Evolutionary conservation across 495 filamentous ascomycete genomes (phyloP).

Genomic region (Parmelia sp.): DNA sequence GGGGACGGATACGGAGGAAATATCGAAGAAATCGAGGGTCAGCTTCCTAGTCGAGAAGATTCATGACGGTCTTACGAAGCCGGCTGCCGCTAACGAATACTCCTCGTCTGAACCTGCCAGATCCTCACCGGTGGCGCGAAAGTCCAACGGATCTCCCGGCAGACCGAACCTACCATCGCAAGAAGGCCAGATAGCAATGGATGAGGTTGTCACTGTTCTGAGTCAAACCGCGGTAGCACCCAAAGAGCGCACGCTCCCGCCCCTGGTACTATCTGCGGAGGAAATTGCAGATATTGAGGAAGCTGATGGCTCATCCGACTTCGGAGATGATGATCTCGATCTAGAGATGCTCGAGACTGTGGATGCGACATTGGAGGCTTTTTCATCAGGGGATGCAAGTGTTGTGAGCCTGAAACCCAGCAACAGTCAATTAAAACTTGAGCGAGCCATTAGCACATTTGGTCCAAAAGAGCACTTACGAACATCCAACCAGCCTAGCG

Average conservation of each 20-base stretch:
- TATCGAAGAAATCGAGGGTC: constrained; percentile 52
- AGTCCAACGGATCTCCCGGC: constrained; percentile 21
- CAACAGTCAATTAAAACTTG: not conserved
- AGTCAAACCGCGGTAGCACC: constrained; percentile 16
- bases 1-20: constrained; percentile 43
- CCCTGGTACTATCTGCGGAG: constrained; percentile 1
- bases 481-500: not conserved
- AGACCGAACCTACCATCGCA: not conserved
- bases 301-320: constrained; percentile 44
- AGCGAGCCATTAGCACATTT: not conserved
- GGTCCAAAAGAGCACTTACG: not conserved
- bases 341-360: constrained; percentile 47
- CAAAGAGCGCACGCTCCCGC: not conserved
- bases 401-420: not conserved
- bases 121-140: constrained; percentile 51
- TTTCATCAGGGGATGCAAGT: too few species aligned
- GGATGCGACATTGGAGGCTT: constrained; percentile 23
- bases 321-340: constrained; percentile 56
- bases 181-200: constrained; percentile 11
- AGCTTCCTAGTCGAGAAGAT: constrained; percentile 61
- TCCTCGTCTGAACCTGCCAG: constrained; percentile 37
- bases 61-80: constrained; percentile 51
- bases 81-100: constrained; percentile 22
- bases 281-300: constrained; percentile 13
- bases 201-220: constrained; percentile 17